Base-by-base conservation (phyloP, 768 basidiomycete genomes). In the Lactarius indigo region DNA sequence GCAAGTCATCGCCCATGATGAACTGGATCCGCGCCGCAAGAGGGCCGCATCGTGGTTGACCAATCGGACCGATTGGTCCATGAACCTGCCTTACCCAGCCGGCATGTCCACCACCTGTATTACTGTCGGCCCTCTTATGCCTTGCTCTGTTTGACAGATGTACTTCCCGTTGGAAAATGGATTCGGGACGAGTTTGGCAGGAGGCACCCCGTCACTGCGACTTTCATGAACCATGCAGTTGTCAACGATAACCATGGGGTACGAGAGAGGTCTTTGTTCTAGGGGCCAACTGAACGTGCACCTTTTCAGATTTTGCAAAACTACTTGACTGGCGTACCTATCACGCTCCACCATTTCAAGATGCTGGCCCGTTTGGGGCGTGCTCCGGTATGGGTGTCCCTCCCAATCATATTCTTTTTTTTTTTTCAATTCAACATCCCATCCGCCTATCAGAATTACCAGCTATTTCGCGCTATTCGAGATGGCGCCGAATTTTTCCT, bases 301-400 rank as follows among this genome's bases (percentile, higher is more conserved):
- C n/a, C 31, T 83, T 50, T 71, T 72, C 84, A 60, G 57, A 50
- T 44, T 62, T 70, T 75, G 64, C 72, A 50, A 66, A 70, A 58
- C 50, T 73, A 73, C 6, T 68, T 74, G n/a, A 72, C 68, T 57
- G 71, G 61, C 41, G 88, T 91, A 31, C 91, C 90, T 26, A 73
- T 91, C 37, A 92, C 90, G 6, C 77, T 92, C 59, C 86, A 89
- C 72, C 90, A 91, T 72, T 92, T 92, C 77, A 83, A 86, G 73
- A 72, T 88, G n/a, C 80, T 92, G 57, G 90, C 90, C 4, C 83
- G 81, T 54, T 76, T 92, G 20, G 89, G 89, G 23, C 81, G 81
- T 66, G 76, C 80, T 33, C 84, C 87, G 10, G 88, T 88, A 72
- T 72, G 88, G 75, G 42, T 23, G 61, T 64, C 9, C 63, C 9